phyloP scores from a whole-genome alignment of 1,284 basidiomycete genomes.

The Lentinula novae-zelandiae region DNA sequence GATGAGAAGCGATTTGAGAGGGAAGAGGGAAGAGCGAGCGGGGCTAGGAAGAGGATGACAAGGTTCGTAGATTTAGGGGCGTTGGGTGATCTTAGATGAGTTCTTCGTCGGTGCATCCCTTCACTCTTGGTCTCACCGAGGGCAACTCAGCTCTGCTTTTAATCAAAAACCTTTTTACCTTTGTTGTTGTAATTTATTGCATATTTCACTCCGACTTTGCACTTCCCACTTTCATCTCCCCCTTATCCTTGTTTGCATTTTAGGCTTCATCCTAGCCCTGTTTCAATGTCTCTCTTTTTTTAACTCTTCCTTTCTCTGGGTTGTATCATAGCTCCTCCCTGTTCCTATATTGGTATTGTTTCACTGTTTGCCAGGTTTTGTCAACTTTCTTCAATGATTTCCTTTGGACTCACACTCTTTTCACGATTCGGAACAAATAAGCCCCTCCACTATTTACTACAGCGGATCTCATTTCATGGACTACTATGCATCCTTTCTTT shows the following conservation, averaged over 20 bases:
- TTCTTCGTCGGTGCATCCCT: background rate
- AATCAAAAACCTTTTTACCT: background rate
- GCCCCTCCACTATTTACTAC: slow-evolving; percentile 5
- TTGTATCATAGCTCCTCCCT: background rate
- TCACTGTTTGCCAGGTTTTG: background rate
- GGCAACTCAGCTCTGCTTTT: background rate
- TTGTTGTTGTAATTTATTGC: slow-evolving; percentile 7
- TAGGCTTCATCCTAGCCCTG: background rate
- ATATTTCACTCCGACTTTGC: background rate
- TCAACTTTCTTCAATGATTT: background rate
- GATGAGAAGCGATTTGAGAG: slow-evolving; percentile 22
- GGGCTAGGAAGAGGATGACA: slow-evolving; percentile 61
- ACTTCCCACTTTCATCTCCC: background rate
- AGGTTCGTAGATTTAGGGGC: slow-evolving; percentile 56
- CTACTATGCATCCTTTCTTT: background rate
- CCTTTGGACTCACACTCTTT: background rate
- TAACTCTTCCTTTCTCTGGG: background rate
- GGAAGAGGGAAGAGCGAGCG: slow-evolving; percentile 33
- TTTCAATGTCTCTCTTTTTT: background rate
- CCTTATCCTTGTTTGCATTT: background rate
- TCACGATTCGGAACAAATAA: background rate
- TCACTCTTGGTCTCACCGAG: background rate
- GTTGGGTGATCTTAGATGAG: slow-evolving; percentile 18
- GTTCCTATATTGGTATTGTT: background rate
- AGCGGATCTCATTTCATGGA: background rate